Evolutionary conservation across 192 early-diverging fungal species (phyloP).

Genomic region (Backusella parvicylindrica): DNA sequence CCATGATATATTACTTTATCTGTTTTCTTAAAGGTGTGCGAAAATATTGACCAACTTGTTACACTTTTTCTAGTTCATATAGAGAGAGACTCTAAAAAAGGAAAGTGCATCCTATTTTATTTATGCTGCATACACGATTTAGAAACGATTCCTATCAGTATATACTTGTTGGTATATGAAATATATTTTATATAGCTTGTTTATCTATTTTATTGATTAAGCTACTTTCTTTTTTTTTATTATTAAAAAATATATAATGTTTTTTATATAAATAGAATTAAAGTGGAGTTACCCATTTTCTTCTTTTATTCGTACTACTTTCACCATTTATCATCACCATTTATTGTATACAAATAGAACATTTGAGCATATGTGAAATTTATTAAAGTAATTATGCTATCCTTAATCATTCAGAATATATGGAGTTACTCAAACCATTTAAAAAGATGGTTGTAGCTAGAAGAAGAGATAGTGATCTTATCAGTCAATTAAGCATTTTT

Average conservation of each 20-base stretch:
- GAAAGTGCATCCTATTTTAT: neutral
- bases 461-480: neutral
- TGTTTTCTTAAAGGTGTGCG: neutral
- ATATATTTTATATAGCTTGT: neutral
- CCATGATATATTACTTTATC: neutral
- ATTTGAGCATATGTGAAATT: neutral
- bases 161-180: neutral
- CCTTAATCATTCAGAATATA: neutral
- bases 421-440: neutral
- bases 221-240: neutral
- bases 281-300: neutral
- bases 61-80: neutral
- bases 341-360: neutral
- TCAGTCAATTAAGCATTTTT: neutral
- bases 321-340: neutral
- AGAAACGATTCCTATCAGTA: neutral
- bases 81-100: neutral
- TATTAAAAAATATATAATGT: neutral
- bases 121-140: neutral
- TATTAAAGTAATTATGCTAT: neutral
- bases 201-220: neutral
- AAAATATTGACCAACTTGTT: neutral
- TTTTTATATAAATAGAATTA: neutral
- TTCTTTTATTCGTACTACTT: neutral
- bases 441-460: neutral